Base-by-base conservation (phyloP, 2,329 filamentous ascomycete species). In the Epichloe gansuensis region DNA sequence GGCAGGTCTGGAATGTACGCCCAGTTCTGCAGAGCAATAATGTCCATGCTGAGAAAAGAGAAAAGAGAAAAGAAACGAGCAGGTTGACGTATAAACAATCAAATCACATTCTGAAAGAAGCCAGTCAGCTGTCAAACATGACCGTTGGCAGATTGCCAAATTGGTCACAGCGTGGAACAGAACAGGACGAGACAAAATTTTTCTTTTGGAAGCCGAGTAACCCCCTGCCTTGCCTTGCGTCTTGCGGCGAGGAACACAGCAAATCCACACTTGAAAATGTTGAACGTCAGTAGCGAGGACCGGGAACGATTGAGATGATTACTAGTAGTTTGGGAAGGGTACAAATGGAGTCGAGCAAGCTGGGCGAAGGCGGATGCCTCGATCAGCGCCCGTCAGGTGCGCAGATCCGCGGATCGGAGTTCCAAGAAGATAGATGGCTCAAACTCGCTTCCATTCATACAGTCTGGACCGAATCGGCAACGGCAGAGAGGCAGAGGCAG, bases 1-100 rank as follows among this genome's bases (percentile, higher is more conserved):
- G 70, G 70, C 38, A 68, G 61, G 15, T 65, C 64, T 31, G 66
- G 60, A 25, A 68, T 57, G 47, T 67, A 71, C 50, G 63, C 63
- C 68, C 68, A 71, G 51, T 58, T 59, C 54, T 64, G 64, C 21
- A 60, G 42, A 52, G 67, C 62, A 48, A 67, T 57, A 46, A 69
- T 57, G 51, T 70, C 67, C 67, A 69, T 68, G 42, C 13, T 42
- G 44, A 21, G 17, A 49, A 9, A 40, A 42, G n/a, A 45, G 4
- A 15, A 23, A 6, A 2, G 13, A n/a, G 39, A 21, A n/a, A 8
- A n/a, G 12, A 13, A 25, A 46, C 17, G 21, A n/a, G 13, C 6
- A 46, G 34, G n/a, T 17, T 35, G 21, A 5, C 6, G 27, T 21
- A 36, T 31, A 8, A 31, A 31, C 3, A 27, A 12, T 36, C 27